Base-by-base conservation (phyloP, 192 early-diverging fungal species). In the Diversispora epigaea region DNA sequence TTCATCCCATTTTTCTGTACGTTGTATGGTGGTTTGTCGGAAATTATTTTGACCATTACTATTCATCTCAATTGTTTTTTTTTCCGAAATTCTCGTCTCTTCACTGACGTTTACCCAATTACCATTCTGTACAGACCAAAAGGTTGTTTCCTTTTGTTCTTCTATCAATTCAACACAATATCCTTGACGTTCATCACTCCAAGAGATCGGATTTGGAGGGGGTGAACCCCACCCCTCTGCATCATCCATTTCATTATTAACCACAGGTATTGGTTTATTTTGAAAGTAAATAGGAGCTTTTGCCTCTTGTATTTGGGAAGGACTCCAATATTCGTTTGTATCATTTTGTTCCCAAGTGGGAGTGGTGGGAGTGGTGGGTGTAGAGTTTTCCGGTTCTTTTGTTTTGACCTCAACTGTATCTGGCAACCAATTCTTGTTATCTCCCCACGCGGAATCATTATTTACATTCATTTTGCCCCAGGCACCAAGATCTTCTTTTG, bases 181-280 rank as follows among this genome's bases (percentile, higher is more conserved):
- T 8, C 79, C 79, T 75, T 80, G 79, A 0, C 66, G 46, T 15
- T 50, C 3, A 55, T 80, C 79, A 17, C 56, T 14, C 79, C 79
- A 80, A 19, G 79, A 21, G 10, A 80, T 65, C 7, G 5, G 39
- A 47, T 73, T 66, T 15, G n/a, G n/a, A 3, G 67, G 71, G 10
- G 76, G 76, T 14, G 70, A 52, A 45, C 79, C 79, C 79, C 79
- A 80, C 1, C 76, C 76, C 17, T 77, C 76, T 17, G 15, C 40
- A 57, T 73, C 68, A 61, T 75, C 72, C 19, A 58, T 6, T 11
- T 57, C 46, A 41, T 54, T 54, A 55, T 10, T 39, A 25, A 70
- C 12, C 0, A 11, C 10, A 61, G 15, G 8, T 11, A 21, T 10
- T 9, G 32, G 17, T 17, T 73, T 73, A 12, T 47, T 58, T n/a